These are phyloP conservation scores for Plantago elongata DNA, from an alignment of 257 asterid species.

Conservation along the genomic window DNA sequence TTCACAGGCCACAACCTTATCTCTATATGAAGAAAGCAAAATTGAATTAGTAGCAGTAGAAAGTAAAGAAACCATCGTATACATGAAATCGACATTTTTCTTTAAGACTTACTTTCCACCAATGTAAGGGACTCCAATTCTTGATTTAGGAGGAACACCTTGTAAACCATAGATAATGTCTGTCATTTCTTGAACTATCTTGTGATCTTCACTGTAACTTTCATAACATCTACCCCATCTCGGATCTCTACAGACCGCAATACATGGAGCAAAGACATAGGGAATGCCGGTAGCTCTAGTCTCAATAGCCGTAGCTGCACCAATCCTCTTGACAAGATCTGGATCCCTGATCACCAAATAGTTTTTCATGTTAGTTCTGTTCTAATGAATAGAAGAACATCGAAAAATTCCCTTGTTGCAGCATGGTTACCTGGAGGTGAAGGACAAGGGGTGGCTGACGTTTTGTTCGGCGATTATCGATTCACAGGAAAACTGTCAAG, in stretches of 20 bases:
- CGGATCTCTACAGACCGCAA: conserved; percentile 12
- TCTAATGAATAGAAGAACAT: not conserved
- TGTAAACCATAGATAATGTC: conserved; percentile 7
- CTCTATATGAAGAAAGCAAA: not conserved
- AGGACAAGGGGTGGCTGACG: conserved; percentile 9
- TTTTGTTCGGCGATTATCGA: not conserved
- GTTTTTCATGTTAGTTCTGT: not conserved
- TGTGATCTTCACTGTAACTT: conserved; percentile 9
- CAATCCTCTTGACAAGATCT: conserved; percentile 11
- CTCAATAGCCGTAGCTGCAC: conserved; percentile 12
- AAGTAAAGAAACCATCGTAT: too few species aligned
- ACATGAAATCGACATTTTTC: too few species aligned
- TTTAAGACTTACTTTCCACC: conserved; percentile 8
- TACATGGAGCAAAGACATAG: conserved; percentile 3
- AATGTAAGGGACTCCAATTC: conserved; percentile 1
- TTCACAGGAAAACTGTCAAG: conserved; percentile 3
- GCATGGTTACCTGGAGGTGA: conserved; percentile 8
- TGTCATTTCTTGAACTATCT: conserved; percentile 9
- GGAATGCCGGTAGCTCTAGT: conserved; percentile 4
- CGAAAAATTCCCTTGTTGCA: not conserved
- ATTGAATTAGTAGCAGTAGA: not conserved
- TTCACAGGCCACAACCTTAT: conserved; percentile 12
- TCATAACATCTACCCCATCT: conserved; percentile 14
- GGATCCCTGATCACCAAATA: conserved; percentile 7
- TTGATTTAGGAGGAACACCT: conserved; percentile 11